Conservation (phyloP, 2,329 filamentous ascomycete species). For the Penicillium italicum region DNA sequence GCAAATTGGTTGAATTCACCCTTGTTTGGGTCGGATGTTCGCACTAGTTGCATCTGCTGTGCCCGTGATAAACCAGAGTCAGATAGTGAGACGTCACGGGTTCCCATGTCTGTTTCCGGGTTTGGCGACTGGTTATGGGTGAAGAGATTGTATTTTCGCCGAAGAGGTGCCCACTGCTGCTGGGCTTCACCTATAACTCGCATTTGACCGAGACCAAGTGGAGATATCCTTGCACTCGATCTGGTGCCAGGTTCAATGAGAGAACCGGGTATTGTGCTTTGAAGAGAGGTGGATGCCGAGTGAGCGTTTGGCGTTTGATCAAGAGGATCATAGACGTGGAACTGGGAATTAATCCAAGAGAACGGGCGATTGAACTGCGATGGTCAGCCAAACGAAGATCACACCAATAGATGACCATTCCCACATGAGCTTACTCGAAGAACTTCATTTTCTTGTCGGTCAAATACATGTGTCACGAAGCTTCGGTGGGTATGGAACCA, state of each 20-base stretch:
- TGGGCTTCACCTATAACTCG: conserved; percentile 61
- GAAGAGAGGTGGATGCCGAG: conserved; percentile 43
- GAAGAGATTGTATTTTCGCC: conserved; percentile 64
- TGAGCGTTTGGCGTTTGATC: conserved; percentile 32
- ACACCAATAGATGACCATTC: neutral
- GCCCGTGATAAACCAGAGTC: conserved; percentile 49
- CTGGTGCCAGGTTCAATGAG: conserved; percentile 39
- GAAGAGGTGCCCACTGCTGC: conserved; percentile 60
- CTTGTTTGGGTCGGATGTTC: conserved; percentile 24
- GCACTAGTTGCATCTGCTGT: conserved; percentile 46
- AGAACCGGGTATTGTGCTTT: conserved; percentile 44
- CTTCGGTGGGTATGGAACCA: conserved; percentile 60
- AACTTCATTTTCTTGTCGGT: conserved; percentile 58
- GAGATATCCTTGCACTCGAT: conserved; percentile 52
- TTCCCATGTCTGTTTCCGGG: conserved; percentile 34
- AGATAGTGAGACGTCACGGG: conserved; percentile 42
- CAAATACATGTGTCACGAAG: conserved; percentile 64
- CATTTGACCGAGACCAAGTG: conserved; percentile 55
- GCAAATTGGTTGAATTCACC: conserved; percentile 59
- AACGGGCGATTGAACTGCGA: conserved; percentile 59
- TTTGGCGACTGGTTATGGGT: conserved; percentile 50
- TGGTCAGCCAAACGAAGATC: conserved; percentile 8
- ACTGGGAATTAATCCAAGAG: conserved; percentile 60
- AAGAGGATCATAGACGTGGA: conserved; percentile 55
- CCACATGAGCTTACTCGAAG: conserved; percentile 42